phyloP scores from a whole-genome alignment of 2,329 filamentous ascomycete genomes.

The Colletotrichum liaoningense region DNA sequence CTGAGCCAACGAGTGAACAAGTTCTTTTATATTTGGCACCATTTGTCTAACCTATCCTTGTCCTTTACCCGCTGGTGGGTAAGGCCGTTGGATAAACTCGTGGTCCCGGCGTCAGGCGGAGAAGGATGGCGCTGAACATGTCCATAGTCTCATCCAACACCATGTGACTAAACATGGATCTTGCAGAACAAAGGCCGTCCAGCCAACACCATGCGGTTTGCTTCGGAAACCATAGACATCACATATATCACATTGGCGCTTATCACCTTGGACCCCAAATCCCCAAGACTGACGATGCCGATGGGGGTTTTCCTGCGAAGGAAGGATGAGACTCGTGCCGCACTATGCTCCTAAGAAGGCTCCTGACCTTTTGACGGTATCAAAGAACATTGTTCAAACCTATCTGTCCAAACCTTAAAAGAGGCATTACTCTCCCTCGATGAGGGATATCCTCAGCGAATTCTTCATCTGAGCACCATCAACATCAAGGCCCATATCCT shows the following conservation, averaged over 20 bases:
- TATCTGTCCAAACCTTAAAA: background rate
- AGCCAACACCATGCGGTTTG: background rate
- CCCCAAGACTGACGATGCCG: too few relatives aligned
- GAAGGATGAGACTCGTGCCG: background rate
- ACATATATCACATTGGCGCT: background rate
- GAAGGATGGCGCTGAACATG: background rate
- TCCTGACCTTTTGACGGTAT: background rate
- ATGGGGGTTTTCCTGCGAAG: fast-evolving
- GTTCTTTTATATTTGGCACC: background rate
- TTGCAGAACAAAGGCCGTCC: background rate
- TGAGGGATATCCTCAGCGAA: too few relatives aligned
- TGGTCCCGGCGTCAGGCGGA: background rate
- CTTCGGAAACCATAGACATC: background rate
- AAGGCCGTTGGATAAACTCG: background rate
- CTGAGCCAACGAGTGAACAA: too few relatives aligned
- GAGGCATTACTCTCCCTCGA: too few relatives aligned
- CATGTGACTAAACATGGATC: background rate
- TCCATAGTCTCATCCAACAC: background rate
- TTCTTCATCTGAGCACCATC: too few relatives aligned
- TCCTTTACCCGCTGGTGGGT: background rate
- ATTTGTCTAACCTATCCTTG: background rate
- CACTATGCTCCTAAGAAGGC: too few relatives aligned
- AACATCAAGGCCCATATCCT: too few relatives aligned
- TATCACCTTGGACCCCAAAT: background rate
- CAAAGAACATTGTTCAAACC: background rate